These are phyloP conservation scores for Phytophthora constricta DNA, from an alignment of 352 stramenopile genomes.

Conservation along the genomic window DNA sequence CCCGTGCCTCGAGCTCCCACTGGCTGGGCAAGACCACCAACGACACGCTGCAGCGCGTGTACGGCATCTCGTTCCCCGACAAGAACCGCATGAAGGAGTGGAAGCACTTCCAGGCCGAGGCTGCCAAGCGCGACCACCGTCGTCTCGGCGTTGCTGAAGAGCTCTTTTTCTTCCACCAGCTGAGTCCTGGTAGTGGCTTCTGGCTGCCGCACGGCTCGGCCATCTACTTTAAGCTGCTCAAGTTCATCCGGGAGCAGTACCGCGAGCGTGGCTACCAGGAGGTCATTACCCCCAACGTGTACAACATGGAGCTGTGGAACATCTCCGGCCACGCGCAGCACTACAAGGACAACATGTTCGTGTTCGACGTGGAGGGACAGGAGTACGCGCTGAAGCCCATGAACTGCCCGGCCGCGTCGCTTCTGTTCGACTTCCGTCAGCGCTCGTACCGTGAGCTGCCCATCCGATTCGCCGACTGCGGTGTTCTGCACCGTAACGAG, in stretches of 20 bases:
- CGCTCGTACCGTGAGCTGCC: slow-evolving; percentile 97
- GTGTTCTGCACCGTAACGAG: slow-evolving; percentile 98
- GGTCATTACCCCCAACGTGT: slow-evolving; percentile 98
- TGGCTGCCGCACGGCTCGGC: slow-evolving; percentile 95
- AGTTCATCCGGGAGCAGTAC: slow-evolving; percentile 95
- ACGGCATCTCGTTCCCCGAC: slow-evolving; percentile 98
- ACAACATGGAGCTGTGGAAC: slow-evolving; percentile 98
- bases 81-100: slow-evolving; percentile 98
- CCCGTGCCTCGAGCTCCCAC: slow-evolving; percentile 95
- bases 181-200: slow-evolving; percentile 96
- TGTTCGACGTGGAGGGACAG: slow-evolving; percentile 96
- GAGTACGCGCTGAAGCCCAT: slow-evolving; percentile 98
- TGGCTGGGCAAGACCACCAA: slow-evolving; percentile 98
- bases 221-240: slow-evolving; percentile 98
- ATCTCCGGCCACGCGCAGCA: slow-evolving; percentile 96
- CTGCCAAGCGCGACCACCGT: slow-evolving; percentile 97
- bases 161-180: slow-evolving; percentile 94
- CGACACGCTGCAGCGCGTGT: slow-evolving; percentile 97
- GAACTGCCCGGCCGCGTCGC: slow-evolving; percentile 99
- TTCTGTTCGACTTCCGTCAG: slow-evolving; percentile 96
- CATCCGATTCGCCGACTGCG: slow-evolving; percentile 97
- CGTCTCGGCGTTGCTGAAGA: slow-evolving; percentile 94
- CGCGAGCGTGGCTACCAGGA: slow-evolving; percentile 84
- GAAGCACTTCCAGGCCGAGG: slow-evolving; percentile 96
- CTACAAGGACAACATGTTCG: slow-evolving; percentile 99